These are phyloP conservation scores for Eutrema heterophyllum DNA, from an alignment of 345 rosid genomes.

Conservation along the genomic window DNA sequence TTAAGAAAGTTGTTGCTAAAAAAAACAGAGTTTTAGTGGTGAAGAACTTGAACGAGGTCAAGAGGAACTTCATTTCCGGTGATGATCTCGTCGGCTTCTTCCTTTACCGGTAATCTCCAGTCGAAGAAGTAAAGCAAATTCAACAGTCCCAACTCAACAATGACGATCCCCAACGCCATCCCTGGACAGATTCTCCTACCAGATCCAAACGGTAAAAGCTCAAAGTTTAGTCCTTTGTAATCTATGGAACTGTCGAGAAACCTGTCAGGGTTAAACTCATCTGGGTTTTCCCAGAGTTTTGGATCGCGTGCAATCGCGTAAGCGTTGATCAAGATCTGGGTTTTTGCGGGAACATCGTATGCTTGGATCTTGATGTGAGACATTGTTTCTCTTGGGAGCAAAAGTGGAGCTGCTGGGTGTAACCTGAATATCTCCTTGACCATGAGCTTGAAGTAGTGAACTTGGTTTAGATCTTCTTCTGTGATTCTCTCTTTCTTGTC, in stretches of 20 bases:
- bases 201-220: constrained; percentile 18
- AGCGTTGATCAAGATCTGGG: constrained; percentile 33
- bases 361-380: constrained; percentile 32
- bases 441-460: constrained; percentile 38
- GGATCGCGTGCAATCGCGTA: constrained; percentile 54
- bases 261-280: constrained; percentile 21
- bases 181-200: constrained; percentile 26
- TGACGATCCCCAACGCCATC: neutral
- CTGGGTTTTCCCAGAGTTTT: constrained; percentile 25
- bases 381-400: constrained; percentile 43
- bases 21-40: neutral
- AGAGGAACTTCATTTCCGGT: neutral
- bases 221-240: constrained; percentile 15
- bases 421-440: constrained; percentile 50
- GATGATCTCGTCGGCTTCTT: neutral
- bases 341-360: constrained; percentile 35
- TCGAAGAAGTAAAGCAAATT: constrained; percentile 20
- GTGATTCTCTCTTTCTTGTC: constrained; percentile 25
- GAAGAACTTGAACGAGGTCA: constrained; percentile 19
- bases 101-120: constrained; percentile 3
- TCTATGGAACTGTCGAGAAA: constrained; percentile 7
- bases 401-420: constrained; percentile 46
- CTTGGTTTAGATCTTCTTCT: constrained; percentile 30
- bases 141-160: neutral
- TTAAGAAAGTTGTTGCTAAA: neutral